Conservation (phyloP, 2,329 filamentous ascomycete genomes). For the Zymoseptoria ardabiliae region DNA sequence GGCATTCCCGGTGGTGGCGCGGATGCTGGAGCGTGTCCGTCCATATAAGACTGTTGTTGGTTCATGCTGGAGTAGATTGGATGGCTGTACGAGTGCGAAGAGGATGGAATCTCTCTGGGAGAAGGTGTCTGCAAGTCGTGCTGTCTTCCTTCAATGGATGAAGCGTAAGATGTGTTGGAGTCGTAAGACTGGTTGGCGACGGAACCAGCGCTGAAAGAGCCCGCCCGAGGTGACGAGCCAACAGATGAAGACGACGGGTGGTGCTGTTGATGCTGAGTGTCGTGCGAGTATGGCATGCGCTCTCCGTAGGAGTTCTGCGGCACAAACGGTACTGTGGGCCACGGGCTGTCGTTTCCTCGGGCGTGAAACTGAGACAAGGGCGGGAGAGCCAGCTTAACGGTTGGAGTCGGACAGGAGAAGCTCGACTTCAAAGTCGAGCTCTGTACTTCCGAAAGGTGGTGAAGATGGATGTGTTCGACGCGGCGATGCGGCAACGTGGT, state of each 20-base stretch:
- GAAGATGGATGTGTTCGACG: neutral
- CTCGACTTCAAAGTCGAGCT: constrained; percentile 16
- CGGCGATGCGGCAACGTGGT: neutral
- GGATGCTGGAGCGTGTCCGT: constrained; percentile 57
- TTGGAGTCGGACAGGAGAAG: constrained; percentile 26
- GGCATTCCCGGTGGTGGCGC: constrained; percentile 65
- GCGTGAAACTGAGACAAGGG: constrained; percentile 75
- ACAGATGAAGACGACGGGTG: constrained; percentile 58
- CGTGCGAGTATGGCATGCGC: constrained; percentile 49
- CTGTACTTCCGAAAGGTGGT: neutral
- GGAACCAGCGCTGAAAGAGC: constrained; percentile 59
- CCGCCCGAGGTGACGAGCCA: constrained; percentile 67
- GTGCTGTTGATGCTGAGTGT: constrained; percentile 39
- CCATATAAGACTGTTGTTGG: constrained; percentile 73
- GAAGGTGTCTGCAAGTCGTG: constrained; percentile 64
- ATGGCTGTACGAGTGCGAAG: constrained; percentile 9
- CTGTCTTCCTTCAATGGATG: constrained; percentile 43
- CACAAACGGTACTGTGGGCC: constrained; percentile 59
- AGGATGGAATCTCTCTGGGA: constrained; percentile 45
- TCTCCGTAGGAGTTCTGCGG: constrained; percentile 64
- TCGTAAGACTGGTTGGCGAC: constrained; percentile 38
- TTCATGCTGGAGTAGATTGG: constrained; percentile 61
- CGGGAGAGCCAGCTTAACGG: constrained; percentile 92
- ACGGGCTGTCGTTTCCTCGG: constrained; percentile 66
- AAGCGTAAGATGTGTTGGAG: constrained; percentile 50